These are phyloP conservation scores for Prunella vulgaris DNA, from an alignment of 257 asterid genomes.

Conservation along the genomic window DNA sequence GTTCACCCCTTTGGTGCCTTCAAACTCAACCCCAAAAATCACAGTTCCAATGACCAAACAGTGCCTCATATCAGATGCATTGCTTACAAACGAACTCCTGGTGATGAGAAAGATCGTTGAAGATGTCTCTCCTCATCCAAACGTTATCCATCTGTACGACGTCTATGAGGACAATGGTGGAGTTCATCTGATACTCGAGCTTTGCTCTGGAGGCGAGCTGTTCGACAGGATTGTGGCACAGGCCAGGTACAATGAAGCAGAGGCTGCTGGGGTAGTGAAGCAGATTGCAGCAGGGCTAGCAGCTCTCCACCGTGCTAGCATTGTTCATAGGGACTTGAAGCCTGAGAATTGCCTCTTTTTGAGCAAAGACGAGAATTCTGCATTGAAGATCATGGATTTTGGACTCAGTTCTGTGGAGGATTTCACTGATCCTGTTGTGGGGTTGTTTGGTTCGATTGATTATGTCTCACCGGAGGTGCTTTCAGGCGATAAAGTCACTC, in stretches of 20 bases:
- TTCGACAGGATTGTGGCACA: conserved; percentile 76
- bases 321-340: conserved; percentile 77
- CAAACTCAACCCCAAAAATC: conserved; percentile 8
- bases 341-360: conserved; percentile 80
- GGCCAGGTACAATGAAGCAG: conserved; percentile 55
- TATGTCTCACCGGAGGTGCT: conserved; percentile 89
- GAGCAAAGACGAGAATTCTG: conserved; percentile 53
- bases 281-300: conserved; percentile 66
- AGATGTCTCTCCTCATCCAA: conserved; percentile 80
- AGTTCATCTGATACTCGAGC: conserved; percentile 67
- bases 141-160: conserved; percentile 67
- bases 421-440: conserved; percentile 70
- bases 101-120: conserved; percentile 82
- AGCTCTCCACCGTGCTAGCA: conserved; percentile 53
- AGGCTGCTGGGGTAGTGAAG: conserved; percentile 65
- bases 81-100: conserved; percentile 65
- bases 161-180: conserved; percentile 64
- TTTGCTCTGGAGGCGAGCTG: conserved; percentile 77
- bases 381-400: conserved; percentile 81
- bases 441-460: conserved; percentile 78
- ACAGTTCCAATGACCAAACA: conserved; percentile 29
- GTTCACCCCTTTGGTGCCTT: conserved; percentile 30
- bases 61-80: conserved; percentile 51
- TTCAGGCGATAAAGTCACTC: conserved; percentile 43
- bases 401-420: conserved; percentile 85